A percentile compares a stretch with the other conserved stretches of the same genome.
Evolutionary conservation across 345 rosid species (phyloP).

Genomic region (Rhodamnia argentea): DNA sequence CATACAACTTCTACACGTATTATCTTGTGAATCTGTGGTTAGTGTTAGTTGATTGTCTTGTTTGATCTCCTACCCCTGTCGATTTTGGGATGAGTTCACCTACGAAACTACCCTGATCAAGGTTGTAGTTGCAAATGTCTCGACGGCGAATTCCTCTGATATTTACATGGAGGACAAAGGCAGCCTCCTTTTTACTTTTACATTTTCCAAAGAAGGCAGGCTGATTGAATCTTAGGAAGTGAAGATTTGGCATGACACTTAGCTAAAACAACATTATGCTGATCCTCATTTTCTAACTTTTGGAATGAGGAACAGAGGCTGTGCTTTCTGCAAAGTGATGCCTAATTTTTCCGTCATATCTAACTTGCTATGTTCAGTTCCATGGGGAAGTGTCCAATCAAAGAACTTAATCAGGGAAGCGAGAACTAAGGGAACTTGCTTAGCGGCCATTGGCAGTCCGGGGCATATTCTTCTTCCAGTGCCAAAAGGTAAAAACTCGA

Average conservation of each 20-base stretch:
- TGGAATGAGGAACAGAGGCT: slow-evolving; percentile 10
- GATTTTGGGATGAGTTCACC: neutral
- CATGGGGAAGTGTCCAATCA: slow-evolving; percentile 14
- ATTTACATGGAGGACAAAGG: neutral
- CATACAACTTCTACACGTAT: neutral
- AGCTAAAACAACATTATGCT: neutral
- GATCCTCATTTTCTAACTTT: neutral
- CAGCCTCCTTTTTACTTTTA: neutral
- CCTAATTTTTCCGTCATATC: slow-evolving; percentile 14
- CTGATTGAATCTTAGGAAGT: neutral
- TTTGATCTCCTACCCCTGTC: neutral
- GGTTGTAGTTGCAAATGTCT: neutral
- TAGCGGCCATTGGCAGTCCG: slow-evolving; percentile 8
- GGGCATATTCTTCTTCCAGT: slow-evolving; percentile 22
- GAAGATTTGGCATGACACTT: neutral
- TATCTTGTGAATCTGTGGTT: neutral
- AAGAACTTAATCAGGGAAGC: slow-evolving; percentile 10
- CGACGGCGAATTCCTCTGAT: neutral
- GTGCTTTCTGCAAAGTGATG: slow-evolving; percentile 2
- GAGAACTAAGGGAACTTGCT: slow-evolving; percentile 9
- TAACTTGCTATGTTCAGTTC: neutral
- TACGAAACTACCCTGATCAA: neutral
- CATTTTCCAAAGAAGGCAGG: neutral
- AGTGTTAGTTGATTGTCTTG: neutral
- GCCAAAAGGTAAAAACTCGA: slow-evolving; percentile 12